Base-by-base conservation (phyloP, 495 filamentous ascomycete genomes). In the Daldinia decipiens region DNA sequence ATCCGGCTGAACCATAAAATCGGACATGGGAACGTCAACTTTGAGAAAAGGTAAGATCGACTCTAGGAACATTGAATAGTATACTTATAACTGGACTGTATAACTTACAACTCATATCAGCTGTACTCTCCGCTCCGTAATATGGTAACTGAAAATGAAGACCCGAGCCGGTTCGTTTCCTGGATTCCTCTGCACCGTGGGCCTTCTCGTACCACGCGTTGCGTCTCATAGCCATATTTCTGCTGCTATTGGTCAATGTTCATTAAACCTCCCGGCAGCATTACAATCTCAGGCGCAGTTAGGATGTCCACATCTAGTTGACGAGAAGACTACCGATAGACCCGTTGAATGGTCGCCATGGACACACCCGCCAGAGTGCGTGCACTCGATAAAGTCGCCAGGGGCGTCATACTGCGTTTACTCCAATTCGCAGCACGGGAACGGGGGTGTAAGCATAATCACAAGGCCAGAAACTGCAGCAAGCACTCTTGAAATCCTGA, bases 321-420 rank as follows among this genome's bases (percentile, higher is more conserved):
- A 77, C 13, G 69, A 59, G 29, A 57, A 13, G 34, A 63, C 40
- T 47, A 45, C 60, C 13, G 15, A 53, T 1, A 45, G 67, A 27
- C 72, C 74, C 2, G 54, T 75, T 11, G 63, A 71, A 59, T 79
- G 73, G 73, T 71, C 76, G 32, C 79, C 80, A 0, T 82, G 79
- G 81, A 80, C 77, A 13, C 78, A 80, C 58, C 70, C 56, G 5
- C 79, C 79, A 1, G 36, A 70, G 5, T 82, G 81, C 58, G 52
- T 77, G 9, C 26, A 74, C 1, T 62, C 57, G 26, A 65, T 65
- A 29, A 62, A 31, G 38, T 58, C 57, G 17, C 51, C 51, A 8
- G 34, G 13, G 8, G 39, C 64, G 3, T 73, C 72, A 36, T 82
- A 78, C 56, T 83, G 81, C 61, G 78, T 77, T 13, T 81, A 77